Evolutionary conservation across 2,329 filamentous ascomycete species (phyloP).

Genomic region (Beauveria sp.): DNA sequence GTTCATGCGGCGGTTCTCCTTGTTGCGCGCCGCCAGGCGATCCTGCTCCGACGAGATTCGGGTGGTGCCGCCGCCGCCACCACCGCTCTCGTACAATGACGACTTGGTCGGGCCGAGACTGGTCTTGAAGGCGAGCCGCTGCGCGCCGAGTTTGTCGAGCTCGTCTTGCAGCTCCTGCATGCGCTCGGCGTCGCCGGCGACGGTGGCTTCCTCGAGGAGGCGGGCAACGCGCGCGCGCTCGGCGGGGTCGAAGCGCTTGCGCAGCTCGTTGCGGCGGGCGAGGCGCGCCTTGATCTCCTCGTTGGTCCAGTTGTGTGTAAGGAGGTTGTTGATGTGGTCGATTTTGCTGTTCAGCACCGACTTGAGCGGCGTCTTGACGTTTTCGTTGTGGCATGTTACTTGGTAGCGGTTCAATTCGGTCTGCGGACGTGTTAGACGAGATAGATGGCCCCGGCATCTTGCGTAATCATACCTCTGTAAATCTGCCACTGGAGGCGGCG

Average conservation of each 20-base stretch:
- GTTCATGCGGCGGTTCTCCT: conserved; percentile 75
- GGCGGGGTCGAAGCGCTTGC: conserved; percentile 56
- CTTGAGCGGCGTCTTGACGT: conserved; percentile 66
- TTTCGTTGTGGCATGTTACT: conserved; percentile 64
- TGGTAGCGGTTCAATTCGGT: conserved; percentile 77
- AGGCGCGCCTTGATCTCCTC: conserved; percentile 76
- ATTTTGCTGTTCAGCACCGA: conserved; percentile 63
- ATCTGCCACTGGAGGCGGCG: conserved; percentile 74
- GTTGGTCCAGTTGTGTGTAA: conserved; percentile 76
- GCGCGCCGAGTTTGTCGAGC: conserved; percentile 55
- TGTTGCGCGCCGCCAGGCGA: conserved; percentile 74
- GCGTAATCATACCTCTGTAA: conserved; percentile 61
- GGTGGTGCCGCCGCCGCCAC: conserved; percentile 14
- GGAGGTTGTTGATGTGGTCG: conserved; percentile 69
- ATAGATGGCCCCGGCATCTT: background rate
- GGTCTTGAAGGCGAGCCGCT: conserved; percentile 68
- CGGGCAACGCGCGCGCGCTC: conserved; percentile 62
- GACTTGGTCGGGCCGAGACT: conserved; percentile 49
- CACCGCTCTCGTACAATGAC: conserved; percentile 26
- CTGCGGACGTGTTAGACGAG: conserved; percentile 33
- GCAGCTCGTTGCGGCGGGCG: conserved; percentile 59
- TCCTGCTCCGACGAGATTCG: conserved; percentile 62
- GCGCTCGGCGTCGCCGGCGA: conserved; percentile 53
- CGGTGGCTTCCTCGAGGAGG: conserved; percentile 58
- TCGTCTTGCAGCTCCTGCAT: conserved; percentile 49